Percentiles rank a stretch among this genome's conserved stretches.
These are phyloP conservation scores for Fusarium sp. DNA, from an alignment of 2,329 filamentous ascomycete species.

Conservation along the genomic window DNA sequence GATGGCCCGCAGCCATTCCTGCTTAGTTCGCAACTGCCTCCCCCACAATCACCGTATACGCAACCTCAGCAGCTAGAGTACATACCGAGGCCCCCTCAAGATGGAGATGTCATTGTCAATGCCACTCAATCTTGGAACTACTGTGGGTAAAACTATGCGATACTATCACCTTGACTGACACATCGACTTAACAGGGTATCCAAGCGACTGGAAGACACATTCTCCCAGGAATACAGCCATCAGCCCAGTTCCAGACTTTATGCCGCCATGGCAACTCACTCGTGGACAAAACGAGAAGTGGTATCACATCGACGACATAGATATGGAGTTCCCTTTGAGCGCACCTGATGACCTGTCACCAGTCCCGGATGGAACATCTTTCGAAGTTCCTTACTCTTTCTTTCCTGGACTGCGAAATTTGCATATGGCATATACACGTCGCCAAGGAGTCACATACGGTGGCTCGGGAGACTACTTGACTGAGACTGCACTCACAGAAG, in stretches of 20 bases:
- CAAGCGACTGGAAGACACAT: background rate
- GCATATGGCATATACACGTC: background rate
- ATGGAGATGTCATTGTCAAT: background rate
- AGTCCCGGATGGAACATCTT: background rate
- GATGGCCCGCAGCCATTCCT: background rate
- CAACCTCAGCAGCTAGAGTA: background rate
- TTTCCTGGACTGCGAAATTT: background rate
- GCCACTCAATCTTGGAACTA: background rate
- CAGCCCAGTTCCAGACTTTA: background rate
- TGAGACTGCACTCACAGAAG: background rate
- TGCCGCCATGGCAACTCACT: slow-evolving; percentile 3
- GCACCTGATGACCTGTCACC: background rate
- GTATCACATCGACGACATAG: slow-evolving; percentile 16
- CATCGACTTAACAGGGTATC: background rate
- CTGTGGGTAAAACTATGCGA: background rate
- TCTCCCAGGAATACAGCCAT: background rate
- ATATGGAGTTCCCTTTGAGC: background rate
- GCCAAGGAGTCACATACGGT: background rate
- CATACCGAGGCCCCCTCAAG: background rate
- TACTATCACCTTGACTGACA: background rate
- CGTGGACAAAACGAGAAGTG: background rate
- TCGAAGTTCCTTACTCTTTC: slow-evolving; percentile 2
- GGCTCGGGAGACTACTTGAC: background rate
- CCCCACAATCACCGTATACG: background rate
- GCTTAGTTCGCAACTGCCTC: background rate